Evolutionary conservation across 1,139 yeast species (phyloP).

Genomic region (Candida dubliniensis): DNA sequence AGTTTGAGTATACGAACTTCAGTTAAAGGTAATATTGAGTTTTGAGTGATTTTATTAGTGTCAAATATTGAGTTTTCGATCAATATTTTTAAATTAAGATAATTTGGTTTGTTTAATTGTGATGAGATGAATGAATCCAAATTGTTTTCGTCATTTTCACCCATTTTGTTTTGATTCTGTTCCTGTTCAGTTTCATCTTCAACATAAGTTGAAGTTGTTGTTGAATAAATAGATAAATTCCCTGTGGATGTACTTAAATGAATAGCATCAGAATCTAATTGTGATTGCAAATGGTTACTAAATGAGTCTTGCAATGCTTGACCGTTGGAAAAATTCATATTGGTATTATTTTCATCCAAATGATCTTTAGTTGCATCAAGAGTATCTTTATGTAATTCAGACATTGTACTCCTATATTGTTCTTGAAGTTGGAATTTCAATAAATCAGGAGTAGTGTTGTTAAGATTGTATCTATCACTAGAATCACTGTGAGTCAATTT

Average conservation of each 20-base stretch:
- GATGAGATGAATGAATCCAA: conserved; percentile 20
- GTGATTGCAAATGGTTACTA: conserved; percentile 37
- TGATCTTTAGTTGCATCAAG: conserved; percentile 4
- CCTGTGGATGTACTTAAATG: conserved; percentile 13
- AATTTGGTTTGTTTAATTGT: conserved; percentile 25
- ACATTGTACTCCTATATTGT: conserved; percentile 33
- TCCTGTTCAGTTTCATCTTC: conserved; percentile 2
- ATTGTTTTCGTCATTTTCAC: conserved; percentile 16
- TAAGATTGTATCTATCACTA: conserved; percentile 25
- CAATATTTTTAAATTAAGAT: conserved; percentile 42
- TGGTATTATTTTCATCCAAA: conserved; percentile 11
- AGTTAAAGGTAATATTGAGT: conserved; percentile 35
- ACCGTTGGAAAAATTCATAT: neutral
- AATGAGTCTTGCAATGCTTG: conserved; percentile 35
- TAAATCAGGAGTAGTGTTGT: conserved; percentile 44
- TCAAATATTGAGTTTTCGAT: conserved; percentile 48
- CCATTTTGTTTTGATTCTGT: conserved; percentile 13
- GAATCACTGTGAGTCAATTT: conserved; percentile 32
- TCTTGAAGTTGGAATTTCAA: conserved; percentile 48
- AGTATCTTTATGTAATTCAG: conserved; percentile 21
- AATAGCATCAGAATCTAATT: conserved; percentile 33
- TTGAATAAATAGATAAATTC: conserved; percentile 2
- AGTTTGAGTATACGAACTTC: conserved; percentile 31
- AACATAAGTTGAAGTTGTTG: conserved; percentile 2
- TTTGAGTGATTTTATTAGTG: conserved; percentile 36